Evolutionary conservation across 192 early-diverging fungal genomes (phyloP).

Genomic region (Anaeromyces robustus): DNA sequence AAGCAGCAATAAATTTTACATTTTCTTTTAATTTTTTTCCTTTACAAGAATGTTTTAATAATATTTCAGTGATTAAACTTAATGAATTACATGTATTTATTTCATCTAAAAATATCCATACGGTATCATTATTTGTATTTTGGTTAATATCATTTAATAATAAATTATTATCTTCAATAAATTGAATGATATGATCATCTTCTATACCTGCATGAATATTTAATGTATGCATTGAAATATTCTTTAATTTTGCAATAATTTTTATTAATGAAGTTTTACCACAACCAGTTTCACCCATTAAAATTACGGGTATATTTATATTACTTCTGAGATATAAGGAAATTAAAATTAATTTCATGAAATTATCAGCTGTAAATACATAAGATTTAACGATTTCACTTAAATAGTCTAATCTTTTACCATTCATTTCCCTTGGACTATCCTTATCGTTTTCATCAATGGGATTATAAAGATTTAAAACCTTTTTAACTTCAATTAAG

Average conservation of each 20-base stretch:
- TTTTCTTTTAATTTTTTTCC: neutral
- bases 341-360: neutral
- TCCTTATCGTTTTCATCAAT: neutral
- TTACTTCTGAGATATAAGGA: neutral
- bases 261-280: neutral
- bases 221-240: neutral
- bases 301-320: neutral
- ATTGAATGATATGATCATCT: neutral
- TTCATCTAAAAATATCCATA: neutral
- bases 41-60: neutral
- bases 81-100: neutral
- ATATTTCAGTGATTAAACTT: neutral
- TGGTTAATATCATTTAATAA: neutral
- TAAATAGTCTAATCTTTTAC: neutral
- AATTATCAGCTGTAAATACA: neutral
- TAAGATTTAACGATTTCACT: neutral
- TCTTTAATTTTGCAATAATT: neutral
- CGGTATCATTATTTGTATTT: neutral
- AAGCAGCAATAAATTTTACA: neutral
- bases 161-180: neutral
- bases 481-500: neutral
- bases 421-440: neutral
- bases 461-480: neutral
- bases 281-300: neutral
- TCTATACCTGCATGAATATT: neutral